phyloP scores from a whole-genome alignment of 305 asterid species.

The Solanum aculeatissimum region DNA sequence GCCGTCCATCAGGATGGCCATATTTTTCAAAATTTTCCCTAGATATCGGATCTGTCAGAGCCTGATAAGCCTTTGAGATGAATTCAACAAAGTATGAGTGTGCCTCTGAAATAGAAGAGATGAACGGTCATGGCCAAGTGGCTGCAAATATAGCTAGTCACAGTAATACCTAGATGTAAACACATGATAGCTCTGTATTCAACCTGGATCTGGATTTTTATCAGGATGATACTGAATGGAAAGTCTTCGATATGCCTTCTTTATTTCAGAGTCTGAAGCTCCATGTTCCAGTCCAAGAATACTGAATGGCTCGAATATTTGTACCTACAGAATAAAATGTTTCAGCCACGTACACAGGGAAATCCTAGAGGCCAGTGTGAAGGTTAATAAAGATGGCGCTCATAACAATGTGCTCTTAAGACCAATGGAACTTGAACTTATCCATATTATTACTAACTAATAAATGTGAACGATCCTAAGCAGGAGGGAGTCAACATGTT shows the following conservation, averaged over 20 bases:
- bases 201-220: constrained; percentile 99
- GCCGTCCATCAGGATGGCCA: constrained; percentile 99
- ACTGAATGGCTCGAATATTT: constrained; percentile 87
- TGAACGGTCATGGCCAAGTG: constrained; percentile 6
- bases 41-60: constrained; percentile 92
- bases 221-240: constrained; percentile 97
- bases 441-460: too few species aligned
- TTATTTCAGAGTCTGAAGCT: constrained; percentile 88
- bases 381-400: background rate
- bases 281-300: constrained; percentile 91
- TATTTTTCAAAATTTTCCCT: constrained; percentile 94
- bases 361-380: background rate
- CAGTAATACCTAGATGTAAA: background rate
- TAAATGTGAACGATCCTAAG: too few species aligned
- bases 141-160: background rate
- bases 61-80: constrained; percentile 98
- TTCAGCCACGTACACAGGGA: background rate
- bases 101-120: constrained; percentile 66
- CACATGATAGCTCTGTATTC: constrained; percentile 3
- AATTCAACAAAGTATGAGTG: constrained; percentile 76
- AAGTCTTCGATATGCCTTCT: constrained; percentile 95
- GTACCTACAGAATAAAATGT: constrained; percentile 21
- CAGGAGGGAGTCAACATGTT: too few species aligned
- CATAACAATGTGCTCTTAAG: background rate
- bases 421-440: background rate